phyloP scores from a whole-genome alignment of 2,329 filamentous ascomycete species.

The Emericellopsis atlantica region DNA sequence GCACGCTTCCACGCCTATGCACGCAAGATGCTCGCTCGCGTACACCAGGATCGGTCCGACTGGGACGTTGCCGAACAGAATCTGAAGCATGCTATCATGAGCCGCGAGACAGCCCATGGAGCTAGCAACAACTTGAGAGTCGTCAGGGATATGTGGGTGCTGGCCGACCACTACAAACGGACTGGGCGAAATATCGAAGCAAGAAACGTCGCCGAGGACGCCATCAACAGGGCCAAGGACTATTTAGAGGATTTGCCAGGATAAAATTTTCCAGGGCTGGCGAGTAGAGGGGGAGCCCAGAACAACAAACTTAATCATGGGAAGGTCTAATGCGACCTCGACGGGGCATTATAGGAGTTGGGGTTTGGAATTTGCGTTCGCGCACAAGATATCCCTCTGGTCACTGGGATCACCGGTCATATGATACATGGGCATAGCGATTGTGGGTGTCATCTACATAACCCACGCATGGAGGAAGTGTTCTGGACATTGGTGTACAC shows the following conservation, averaged over 20 bases:
- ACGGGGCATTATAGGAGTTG: background rate
- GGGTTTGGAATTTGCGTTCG: background rate
- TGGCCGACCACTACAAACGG: conserved; percentile 18
- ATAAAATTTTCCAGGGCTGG: conserved; percentile 2
- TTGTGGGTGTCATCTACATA: too few relatives aligned
- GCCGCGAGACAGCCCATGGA: conserved; percentile 21
- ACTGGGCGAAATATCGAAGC: conserved; percentile 15
- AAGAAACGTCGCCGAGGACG: conserved; percentile 14
- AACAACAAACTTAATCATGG: too few relatives aligned
- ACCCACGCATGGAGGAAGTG: too few relatives aligned
- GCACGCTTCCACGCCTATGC: conserved; percentile 24
- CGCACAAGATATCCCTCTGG: too few relatives aligned
- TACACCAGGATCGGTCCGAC: conserved; percentile 18
- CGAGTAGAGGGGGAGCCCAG: too few relatives aligned
- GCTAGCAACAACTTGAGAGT: conserved; percentile 19
- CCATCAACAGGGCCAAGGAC: conserved; percentile 16
- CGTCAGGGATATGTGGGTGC: conserved; percentile 24
- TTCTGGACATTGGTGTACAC: too few relatives aligned
- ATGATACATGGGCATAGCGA: background rate
- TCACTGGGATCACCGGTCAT: too few relatives aligned
- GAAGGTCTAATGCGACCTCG: too few relatives aligned
- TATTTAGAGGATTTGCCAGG: conserved; percentile 12
- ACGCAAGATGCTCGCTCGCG: conserved; percentile 22
- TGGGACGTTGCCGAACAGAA: conserved; percentile 19
- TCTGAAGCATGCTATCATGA: conserved; percentile 16